Evolutionary conservation across 2,329 filamentous ascomycete species (phyloP).

Genomic region (Capronia americana): DNA sequence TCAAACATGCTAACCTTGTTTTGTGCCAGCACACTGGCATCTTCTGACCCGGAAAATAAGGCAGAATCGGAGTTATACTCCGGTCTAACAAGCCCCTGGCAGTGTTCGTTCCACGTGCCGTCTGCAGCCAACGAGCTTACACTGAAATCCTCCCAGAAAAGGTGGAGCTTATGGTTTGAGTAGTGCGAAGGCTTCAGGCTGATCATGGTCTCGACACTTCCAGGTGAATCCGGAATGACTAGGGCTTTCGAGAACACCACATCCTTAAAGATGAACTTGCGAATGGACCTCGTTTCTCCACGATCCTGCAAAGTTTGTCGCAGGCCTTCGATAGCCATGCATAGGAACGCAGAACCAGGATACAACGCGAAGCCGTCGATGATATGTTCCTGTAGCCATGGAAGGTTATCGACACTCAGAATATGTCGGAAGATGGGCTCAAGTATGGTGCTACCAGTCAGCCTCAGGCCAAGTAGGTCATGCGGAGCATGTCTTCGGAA

Average conservation of each 20-base stretch:
- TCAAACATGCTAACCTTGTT: background rate
- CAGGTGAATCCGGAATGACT: background rate
- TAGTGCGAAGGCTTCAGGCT: background rate
- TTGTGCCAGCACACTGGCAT: background rate
- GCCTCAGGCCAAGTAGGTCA: background rate
- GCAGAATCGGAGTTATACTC: background rate
- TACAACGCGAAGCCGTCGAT: slow-evolving; percentile 45
- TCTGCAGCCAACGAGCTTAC: background rate
- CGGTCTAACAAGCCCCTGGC: background rate
- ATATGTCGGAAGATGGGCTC: slow-evolving; percentile 55
- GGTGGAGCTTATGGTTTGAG: background rate
- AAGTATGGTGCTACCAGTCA: no score
- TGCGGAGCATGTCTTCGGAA: no score
- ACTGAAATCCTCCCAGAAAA: slow-evolving; percentile 1
- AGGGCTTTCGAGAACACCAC: slow-evolving; percentile 2
- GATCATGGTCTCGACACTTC: background rate
- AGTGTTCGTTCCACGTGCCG: background rate
- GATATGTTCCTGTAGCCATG: slow-evolving; percentile 58
- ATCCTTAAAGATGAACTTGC: slow-evolving; percentile 1
- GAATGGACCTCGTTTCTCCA: background rate
- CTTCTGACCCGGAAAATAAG: background rate
- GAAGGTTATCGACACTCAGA: slow-evolving; percentile 49
- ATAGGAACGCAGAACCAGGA: slow-evolving; percentile 43
- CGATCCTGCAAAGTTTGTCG: background rate
- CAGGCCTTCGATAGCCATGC: slow-evolving; percentile 41